These are phyloP conservation scores for Gastroboletus turbinatus DNA, from an alignment of 1,284 basidiomycete genomes.

Conservation along the genomic window DNA sequence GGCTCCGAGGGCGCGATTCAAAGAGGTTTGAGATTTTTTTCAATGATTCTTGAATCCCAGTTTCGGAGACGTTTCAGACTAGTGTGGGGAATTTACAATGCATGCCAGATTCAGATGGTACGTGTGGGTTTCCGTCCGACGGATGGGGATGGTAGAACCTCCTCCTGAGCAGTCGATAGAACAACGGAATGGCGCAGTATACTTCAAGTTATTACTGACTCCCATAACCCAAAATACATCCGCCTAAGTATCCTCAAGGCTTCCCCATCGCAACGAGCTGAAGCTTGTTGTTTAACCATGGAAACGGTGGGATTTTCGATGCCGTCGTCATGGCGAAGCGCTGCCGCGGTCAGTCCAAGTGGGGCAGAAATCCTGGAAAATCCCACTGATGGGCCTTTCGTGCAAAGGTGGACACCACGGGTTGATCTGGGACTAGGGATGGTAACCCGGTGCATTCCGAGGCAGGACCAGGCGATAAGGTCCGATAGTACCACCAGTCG, in stretches of 20 bases:
- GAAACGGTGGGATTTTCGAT: slow-evolving; percentile 10
- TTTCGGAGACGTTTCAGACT: no score
- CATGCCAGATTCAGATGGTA: neutral
- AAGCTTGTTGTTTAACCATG: slow-evolving; percentile 5
- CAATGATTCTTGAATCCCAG: no score
- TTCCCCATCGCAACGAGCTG: neutral
- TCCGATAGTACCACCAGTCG: no score
- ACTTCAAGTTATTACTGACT: no score
- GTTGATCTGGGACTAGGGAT: neutral
- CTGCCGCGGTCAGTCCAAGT: neutral
- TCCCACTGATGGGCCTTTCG: neutral
- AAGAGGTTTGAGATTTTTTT: no score
- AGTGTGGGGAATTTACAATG: neutral
- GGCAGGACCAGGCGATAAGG: no score
- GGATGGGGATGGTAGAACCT: neutral
- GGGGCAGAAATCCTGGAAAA: neutral
- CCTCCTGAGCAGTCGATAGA: neutral
- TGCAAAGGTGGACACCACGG: neutral
- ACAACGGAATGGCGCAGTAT: no score
- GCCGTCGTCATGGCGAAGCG: neutral
- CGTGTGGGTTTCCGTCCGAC: no score
- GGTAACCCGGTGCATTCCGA: neutral
- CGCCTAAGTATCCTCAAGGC: neutral
- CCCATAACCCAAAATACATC: no score
- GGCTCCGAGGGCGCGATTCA: neutral